Conservation (phyloP, 108 stramenopile species). For the Skeletonema potamos region DNA sequence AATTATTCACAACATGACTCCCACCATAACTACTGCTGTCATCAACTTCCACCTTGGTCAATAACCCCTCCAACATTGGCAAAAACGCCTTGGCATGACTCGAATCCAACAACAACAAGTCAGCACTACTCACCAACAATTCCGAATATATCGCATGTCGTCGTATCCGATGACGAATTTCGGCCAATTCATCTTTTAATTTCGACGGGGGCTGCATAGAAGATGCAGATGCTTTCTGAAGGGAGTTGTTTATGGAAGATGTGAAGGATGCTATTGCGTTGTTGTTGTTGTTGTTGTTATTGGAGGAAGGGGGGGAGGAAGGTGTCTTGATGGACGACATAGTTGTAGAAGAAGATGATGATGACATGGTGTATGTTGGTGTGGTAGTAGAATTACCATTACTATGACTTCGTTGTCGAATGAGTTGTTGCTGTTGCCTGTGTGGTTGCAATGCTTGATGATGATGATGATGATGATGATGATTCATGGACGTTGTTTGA, state of each 20-base stretch:
- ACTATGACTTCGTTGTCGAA: constrained; percentile 8
- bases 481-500: neutral
- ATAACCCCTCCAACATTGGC: constrained; percentile 66
- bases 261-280: no score
- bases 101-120: constrained; percentile 63
- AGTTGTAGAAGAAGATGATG: neutral
- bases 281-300: no score
- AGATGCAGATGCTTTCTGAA: constrained; percentile 12
- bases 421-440: constrained; percentile 19
- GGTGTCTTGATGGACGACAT: neutral
- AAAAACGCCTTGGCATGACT: constrained; percentile 71
- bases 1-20: neutral
- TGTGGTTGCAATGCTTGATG: constrained; percentile 5
- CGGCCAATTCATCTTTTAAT: constrained; percentile 27
- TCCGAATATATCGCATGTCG: constrained; percentile 64
- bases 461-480: neutral
- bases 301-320: constrained; percentile 13
- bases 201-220: constrained; percentile 14
- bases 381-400: neutral
- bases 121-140: constrained; percentile 60
- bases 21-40: neutral
- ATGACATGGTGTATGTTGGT: neutral
- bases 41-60: constrained; percentile 29
- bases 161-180: constrained; percentile 62
- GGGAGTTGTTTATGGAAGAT: constrained; percentile 26